These are phyloP conservation scores for Rhizopogon vulgaris DNA, from an alignment of 768 basidiomycete species.

Conservation along the genomic window DNA sequence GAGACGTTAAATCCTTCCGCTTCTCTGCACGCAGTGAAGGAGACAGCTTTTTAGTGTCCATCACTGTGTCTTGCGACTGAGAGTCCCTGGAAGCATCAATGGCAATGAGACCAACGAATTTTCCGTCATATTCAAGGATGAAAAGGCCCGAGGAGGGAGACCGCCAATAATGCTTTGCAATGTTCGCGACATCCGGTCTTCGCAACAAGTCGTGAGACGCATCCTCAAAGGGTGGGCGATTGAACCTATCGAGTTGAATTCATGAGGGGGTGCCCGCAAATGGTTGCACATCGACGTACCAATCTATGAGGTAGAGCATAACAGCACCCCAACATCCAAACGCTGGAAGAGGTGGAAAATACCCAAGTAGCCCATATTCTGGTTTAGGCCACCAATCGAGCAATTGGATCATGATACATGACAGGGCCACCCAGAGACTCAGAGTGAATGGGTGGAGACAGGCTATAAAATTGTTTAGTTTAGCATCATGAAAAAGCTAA, in stretches of 20 bases:
- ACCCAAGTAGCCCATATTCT: conserved; percentile 38
- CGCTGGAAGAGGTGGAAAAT: conserved; percentile 56
- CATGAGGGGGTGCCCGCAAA: not conserved
- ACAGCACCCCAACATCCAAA: conserved; percentile 61
- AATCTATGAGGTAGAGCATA: conserved; percentile 62
- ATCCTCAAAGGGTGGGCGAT: conserved; percentile 63
- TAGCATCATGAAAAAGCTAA: not conserved
- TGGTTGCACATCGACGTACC: conserved; percentile 36
- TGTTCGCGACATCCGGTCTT: conserved; percentile 47
- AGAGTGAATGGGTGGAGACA: conserved; percentile 60
- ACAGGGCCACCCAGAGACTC: conserved; percentile 54
- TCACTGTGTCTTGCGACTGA: conserved; percentile 19
- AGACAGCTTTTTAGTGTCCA: conserved; percentile 17
- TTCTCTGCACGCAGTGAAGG: conserved; percentile 8
- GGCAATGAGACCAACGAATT: conserved; percentile 63
- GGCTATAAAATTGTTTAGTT: conserved; percentile 16
- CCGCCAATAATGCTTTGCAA: conserved; percentile 49
- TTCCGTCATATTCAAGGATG: conserved; percentile 54
- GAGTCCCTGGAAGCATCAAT: conserved; percentile 54
- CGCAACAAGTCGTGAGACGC: conserved; percentile 45
- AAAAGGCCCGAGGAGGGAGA: conserved; percentile 64
- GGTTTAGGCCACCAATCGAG: conserved; percentile 66
- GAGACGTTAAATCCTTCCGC: conserved; percentile 15
- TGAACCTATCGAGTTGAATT: conserved; percentile 43
- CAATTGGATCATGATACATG: conserved; percentile 50